These are phyloP conservation scores for Penicillium antarcticum DNA, from an alignment of 495 filamentous ascomycete species.

Conservation along the genomic window DNA sequence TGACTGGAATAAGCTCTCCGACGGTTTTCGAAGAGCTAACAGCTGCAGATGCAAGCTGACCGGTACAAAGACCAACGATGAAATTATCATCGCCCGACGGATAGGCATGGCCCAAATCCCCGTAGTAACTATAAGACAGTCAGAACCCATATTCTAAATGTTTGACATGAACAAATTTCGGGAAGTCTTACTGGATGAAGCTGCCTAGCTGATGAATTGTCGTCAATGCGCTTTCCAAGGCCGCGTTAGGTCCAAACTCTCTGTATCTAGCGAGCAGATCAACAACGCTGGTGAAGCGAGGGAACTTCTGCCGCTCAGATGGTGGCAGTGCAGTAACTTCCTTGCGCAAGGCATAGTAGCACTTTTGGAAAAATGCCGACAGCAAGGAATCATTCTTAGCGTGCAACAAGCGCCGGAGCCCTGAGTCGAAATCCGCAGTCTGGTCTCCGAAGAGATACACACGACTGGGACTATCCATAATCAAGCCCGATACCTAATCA, in stretches of 20 bases:
- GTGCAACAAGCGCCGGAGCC: conserved; percentile 60
- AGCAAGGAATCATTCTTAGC: conserved; percentile 63
- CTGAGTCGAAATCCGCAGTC: conserved; percentile 66
- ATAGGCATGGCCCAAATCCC: conserved; percentile 52
- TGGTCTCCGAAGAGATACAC: conserved; percentile 73
- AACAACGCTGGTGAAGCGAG: conserved; percentile 64
- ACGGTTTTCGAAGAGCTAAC: conserved; percentile 65
- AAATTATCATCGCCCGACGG: conserved; percentile 41
- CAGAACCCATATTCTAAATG: conserved; percentile 2
- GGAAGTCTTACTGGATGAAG: conserved; percentile 66
- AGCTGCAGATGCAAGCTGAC: conserved; percentile 67
- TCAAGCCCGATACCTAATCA: conserved; percentile 13
- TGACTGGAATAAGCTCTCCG: conserved; percentile 63
- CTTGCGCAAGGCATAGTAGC: conserved; percentile 57
- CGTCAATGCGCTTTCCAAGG: conserved; percentile 62
- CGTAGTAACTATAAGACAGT: conserved; percentile 32
- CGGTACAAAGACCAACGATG: conserved; percentile 62
- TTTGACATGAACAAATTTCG: neutral
- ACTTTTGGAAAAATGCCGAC: conserved; percentile 62
- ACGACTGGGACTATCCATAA: conserved; percentile 32
- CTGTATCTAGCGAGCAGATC: conserved; percentile 70
- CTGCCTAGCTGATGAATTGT: conserved; percentile 69
- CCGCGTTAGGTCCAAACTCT: conserved; percentile 54
- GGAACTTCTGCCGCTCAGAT: conserved; percentile 58
- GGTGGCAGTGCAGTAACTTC: conserved; percentile 60